These are phyloP conservation scores for Fraxinus velutina DNA, from an alignment of 305 asterid species.

Conservation along the genomic window DNA sequence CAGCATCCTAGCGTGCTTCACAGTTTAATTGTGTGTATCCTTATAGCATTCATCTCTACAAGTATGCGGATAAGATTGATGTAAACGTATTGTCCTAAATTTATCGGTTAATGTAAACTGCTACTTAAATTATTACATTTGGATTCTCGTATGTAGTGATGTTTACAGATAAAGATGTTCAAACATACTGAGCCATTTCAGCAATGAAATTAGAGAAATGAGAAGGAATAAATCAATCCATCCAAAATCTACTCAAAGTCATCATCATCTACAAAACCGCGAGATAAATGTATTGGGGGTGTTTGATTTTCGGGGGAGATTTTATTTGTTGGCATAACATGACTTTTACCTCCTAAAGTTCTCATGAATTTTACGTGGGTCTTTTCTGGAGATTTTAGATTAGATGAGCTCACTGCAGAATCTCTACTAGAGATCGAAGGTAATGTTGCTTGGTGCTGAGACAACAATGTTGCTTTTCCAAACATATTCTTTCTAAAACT, in stretches of 20 bases:
- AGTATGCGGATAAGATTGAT: background rate
- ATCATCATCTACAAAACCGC: conserved; percentile 42
- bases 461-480: conserved; percentile 30
- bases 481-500: conserved; percentile 34
- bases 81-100: background rate
- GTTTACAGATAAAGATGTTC: background rate
- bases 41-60: background rate
- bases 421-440: conserved; percentile 30
- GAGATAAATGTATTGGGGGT: conserved; percentile 45
- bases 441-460: conserved; percentile 32
- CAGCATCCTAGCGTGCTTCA: background rate
- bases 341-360: conserved; percentile 45
- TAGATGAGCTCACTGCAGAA: conserved; percentile 29
- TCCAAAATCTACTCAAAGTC: conserved; percentile 53
- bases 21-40: background rate
- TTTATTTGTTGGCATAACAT: conserved; percentile 27
- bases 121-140: background rate
- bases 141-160: background rate
- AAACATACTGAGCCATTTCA: background rate
- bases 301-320: conserved; percentile 35
- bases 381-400: conserved; percentile 42
- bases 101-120: background rate
- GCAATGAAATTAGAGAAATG: conserved; percentile 4
- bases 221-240: conserved; percentile 3
- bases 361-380: conserved; percentile 44